Base-by-base conservation (phyloP, 2,329 filamentous ascomycete species). In the Monilinia laxa region DNA sequence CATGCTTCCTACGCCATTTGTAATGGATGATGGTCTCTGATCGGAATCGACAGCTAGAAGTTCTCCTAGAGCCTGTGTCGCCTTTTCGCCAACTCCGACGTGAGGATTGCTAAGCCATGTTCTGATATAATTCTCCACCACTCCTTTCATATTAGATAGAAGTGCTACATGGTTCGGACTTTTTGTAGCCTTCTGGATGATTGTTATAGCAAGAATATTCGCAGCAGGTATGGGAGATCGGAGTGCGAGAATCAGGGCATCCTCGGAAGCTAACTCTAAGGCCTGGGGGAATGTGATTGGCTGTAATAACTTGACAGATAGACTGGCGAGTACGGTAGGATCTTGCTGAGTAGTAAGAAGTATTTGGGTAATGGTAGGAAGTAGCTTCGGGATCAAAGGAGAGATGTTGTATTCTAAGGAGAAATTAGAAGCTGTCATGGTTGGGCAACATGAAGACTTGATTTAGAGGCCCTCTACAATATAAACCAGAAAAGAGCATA, bases 21-120 rank as follows among this genome's bases (percentile, higher is more conserved):
- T 70, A 65, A 51, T 70, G 51, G 71, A 72, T 38, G 68, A 71
- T 31, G 67, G 66, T 66, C 71, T 72, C n/a, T 67, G 67, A 66
- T 81, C 79, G 70, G 82, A 85, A 75, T 88, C 86, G 9, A 82
- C 78, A 60, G 86, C 82, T 4, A 88, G 79, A 47, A 88, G 73
- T 69, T 85, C 82, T 1, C 81, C 81, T 3, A 89, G 74, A 2
- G 84, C 80, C 62, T 77, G 79, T 1, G 79, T 79, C 2, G 81
- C 84, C 42, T 80, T 81, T 73, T 87, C 83, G 14, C 83, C 85
- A 2, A 87, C 84, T 63, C 82, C 82, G 7, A 86, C 83, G 53
- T 84, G 78, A 0, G 82, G 80, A 7, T 80, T 79, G 31, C 79
- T 78, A 2, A 88, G 78, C 86, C 86, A 88, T 65, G 79, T 77